Evolutionary conservation across 73 alveolate species (phyloP), one percentile per base, ranked within the genome.

Genomic region (Tetrahymena thermophila): DNA sequence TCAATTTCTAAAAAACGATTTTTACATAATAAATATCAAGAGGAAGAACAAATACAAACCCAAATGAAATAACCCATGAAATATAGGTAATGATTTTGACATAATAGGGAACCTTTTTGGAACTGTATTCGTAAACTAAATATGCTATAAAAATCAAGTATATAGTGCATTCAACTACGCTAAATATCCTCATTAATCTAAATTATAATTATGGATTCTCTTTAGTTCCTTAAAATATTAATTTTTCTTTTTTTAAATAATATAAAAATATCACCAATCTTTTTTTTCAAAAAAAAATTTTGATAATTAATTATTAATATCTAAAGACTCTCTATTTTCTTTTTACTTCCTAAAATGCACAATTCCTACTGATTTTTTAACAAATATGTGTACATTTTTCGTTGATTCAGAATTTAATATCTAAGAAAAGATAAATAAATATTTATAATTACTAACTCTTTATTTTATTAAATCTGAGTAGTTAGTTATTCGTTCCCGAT

Each of bases 31-130:
- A 95, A 23, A 95, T 57, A n/a, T 95, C 97, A 38, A 85, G 95
- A 4, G 97, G 97, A 35, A 95, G 93, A 37, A 95, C 56, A 85
- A 95, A 95, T 34, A 95, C 97, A 43, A 95, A 55, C 19, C 95
- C 97, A 85, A 95, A 95, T 35, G 97, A 95, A 85, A 85, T 55
- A 42, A 95, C 85, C 97, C 97, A 95, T 21, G 95, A 43, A 35
- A 95, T 95, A 40, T 35, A 95, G 55, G 97, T 95, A 35, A 95
- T 23, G 8, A 89, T 43, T 19, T 95, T 95, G 43, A 95, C 94
- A 44, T 85, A 85, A 57, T 35, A 93, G 15, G 95, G 93, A 23
- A 43, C 95, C 89, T 95, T 42, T 71, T 95, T 17, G 19, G 93
- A 55, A 14, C 95, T 43, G 34, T 95, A 95, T 34, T 95, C 95